Base-by-base conservation (phyloP, 2,329 filamentous ascomycete genomes). In the Sporothrix brasiliensis region DNA sequence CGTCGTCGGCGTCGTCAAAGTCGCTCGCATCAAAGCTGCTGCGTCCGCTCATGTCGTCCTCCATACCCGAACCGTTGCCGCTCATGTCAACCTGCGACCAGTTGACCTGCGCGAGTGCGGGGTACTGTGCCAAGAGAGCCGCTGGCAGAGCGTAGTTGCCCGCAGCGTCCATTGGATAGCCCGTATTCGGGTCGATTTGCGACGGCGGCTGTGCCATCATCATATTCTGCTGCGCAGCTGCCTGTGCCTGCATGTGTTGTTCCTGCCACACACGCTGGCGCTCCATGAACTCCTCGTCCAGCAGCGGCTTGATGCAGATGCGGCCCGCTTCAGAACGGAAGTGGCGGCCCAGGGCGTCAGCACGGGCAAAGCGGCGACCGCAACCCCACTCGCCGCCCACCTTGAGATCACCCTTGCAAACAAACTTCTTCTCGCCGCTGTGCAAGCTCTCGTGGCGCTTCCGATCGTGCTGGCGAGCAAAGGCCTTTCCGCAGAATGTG, bases 381-480 rank as follows among this genome's bases (percentile, higher is more conserved):
- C 95, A 99, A 24, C 95, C 95, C 95, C 95, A 99, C 74, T 91
- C 88, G 5, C 90, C 90, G 61, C 90, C 89, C 1, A 88, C 88
- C 75, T 94, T 94, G 66, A 99, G 88, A 71, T 94, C 92, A 68
- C 95, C 95, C 75, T 93, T 93, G 81, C 95, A 99, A 9, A 98
- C 92, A 78, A 98, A 99, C 78, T 97, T 98, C 87, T 98, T 99
- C 82, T 99, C 95, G 54, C 95, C 95, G 0, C 92, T 96, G 77
- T 99, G 95, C 54, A 99, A 83, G 52, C 94, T 94, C 81, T 99
- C 95, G 80, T 99, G 95, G 52, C 95, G 91, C 81, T 99, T 99
- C 60, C 95, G 91, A 79, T 99, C 95, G 78, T 99, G 95, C 78
- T 99, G 95, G 34, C 95, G 91, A 6, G 95, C 95, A 81, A 99